Evolutionary conservation across 192 early-diverging fungal species (phyloP).

Genomic region (Coemansia sp.): DNA sequence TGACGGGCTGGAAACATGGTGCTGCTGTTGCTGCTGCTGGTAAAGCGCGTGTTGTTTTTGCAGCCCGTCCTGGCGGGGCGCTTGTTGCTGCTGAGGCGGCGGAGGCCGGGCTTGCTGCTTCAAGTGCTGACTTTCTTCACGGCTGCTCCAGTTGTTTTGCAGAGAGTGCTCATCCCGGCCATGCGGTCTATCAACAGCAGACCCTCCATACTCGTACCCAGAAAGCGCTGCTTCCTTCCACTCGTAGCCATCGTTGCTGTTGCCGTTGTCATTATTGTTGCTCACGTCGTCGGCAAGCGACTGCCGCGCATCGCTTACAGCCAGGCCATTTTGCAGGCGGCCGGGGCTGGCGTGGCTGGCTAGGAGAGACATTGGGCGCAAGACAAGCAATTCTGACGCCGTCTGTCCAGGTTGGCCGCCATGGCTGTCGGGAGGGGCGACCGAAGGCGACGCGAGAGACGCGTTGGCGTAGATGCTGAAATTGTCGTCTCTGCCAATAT

Average conservation of each 20-base stretch:
- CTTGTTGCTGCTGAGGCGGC: constrained; percentile 11
- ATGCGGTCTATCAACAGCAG: background rate
- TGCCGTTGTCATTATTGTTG: background rate
- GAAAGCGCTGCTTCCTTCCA: constrained; percentile 9
- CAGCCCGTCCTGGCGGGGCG: background rate
- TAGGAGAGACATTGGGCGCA: constrained; percentile 37
- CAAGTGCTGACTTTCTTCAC: background rate
- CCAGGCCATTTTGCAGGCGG: background rate
- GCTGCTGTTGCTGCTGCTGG: constrained; percentile 7
- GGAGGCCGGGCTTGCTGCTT: background rate
- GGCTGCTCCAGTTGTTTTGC: background rate
- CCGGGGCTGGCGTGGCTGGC: background rate
- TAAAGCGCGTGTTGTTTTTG: background rate
- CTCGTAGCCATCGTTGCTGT: background rate
- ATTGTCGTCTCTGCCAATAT: background rate
- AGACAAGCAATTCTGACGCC: constrained; percentile 30
- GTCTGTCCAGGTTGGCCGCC: constrained; percentile 21
- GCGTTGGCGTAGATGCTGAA: background rate
- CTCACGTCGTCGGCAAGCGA: constrained; percentile 1
- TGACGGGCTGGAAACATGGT: constrained; percentile 4
- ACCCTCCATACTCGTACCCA: constrained; percentile 35
- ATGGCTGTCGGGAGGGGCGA: background rate
- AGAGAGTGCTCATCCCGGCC: background rate
- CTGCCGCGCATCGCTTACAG: background rate
- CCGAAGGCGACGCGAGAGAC: background rate